These are phyloP conservation scores for Strobilomyces echinocephalus DNA, from an alignment of 768 basidiomycete genomes.

Conservation along the genomic window DNA sequence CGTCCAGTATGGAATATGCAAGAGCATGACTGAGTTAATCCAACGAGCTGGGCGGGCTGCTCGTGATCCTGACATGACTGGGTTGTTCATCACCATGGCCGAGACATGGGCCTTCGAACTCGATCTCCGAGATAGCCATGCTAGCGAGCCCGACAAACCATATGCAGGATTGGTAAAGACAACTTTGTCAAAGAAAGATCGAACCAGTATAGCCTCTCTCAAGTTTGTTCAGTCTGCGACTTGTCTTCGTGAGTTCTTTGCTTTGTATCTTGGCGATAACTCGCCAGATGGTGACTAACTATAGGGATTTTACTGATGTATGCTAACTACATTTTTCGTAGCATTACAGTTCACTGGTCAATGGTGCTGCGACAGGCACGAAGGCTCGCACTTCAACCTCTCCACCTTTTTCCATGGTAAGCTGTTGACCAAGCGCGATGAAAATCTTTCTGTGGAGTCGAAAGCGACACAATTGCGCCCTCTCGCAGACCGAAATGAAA, in stretches of 20 bases:
- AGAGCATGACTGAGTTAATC: neutral
- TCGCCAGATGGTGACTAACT: neutral
- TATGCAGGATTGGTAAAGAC: neutral
- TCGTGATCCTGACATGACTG: neutral
- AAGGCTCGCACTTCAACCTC: neutral
- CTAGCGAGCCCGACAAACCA: neutral
- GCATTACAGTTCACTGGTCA: neutral
- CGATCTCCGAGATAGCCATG: neutral
- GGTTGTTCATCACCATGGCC: neutral
- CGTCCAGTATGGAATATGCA: neutral
- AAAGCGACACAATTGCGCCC: neutral
- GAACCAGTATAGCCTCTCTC: neutral
- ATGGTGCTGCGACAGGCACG: neutral
- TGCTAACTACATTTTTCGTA: neutral
- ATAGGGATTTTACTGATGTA: too few species aligned
- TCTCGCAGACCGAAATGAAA: neutral
- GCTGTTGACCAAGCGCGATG: neutral
- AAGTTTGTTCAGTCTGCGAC: neutral
- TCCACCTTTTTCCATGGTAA: too few species aligned
- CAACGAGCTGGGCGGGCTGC: neutral
- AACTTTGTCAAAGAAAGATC: neutral
- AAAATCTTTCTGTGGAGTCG: neutral
- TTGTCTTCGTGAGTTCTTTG: neutral
- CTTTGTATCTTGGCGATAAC: neutral
- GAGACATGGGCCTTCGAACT: slow-evolving; percentile 1